Base-by-base conservation (phyloP, 305 asterid species). In the Fraxinus albicans region DNA sequence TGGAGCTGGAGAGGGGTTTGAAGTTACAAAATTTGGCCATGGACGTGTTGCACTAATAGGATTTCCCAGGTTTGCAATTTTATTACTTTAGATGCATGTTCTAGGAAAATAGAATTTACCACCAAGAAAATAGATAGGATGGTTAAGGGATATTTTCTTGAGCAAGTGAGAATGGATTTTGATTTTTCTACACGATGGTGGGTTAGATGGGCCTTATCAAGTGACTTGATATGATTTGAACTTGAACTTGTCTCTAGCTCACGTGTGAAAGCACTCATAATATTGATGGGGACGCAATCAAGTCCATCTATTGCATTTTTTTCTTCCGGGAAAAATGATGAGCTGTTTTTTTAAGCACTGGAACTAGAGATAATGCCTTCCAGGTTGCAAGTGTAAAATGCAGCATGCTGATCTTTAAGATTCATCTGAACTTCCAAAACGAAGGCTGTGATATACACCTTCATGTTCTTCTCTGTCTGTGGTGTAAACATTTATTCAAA, bases 1-100 rank as follows among this genome's bases (percentile, higher is more conserved):
- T 87, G 99, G 96, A 85, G 97, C 95, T 79, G 98, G 98, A 83
- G 99, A 96, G 23, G 99, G 99, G 84, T 96, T 96, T 82, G 99
- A 96, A 89, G 99, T 94, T 86, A 93, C 99, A 65, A 96, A 96
- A 86, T 96, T 79, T 86, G 98, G 98, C 76, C 99, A 96, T 84
- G 98, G 97, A 72, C 98, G 98, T 79, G 99, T 96, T 36, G 98
- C 99, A 34, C 89, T 96, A 79, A 96, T 96, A 84, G 99, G 99
- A 86, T 96, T 96, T 88, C 99, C 99, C 88, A 96, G 99, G 99
- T 96, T 83, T 69, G 91, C 78, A 44, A 38, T 85, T 63, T 86
- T 76, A 36, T 40, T 72, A 35, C 27, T 74, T 84, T 78, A 38
- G 21, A 44, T 63, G 67, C 34, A 31, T 29, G 35, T 58, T 65